These are phyloP conservation scores for Afroboletus lepidellus DNA, from an alignment of 1,284 basidiomycete species.

Conservation along the genomic window DNA sequence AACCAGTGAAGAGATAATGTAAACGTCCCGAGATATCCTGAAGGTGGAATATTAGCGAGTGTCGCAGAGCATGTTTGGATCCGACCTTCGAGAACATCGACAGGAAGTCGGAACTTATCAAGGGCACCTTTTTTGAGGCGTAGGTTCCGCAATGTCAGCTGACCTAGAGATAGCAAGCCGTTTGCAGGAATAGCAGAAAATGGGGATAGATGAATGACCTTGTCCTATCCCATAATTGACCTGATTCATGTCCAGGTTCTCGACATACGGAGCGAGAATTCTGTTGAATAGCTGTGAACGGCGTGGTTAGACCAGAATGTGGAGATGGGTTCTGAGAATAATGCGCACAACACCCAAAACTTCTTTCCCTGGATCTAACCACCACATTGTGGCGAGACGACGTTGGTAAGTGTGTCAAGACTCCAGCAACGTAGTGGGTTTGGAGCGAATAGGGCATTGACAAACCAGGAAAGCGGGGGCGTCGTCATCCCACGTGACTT, in stretches of 20 bases:
- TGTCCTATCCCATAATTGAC: constrained; percentile 94
- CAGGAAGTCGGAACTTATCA: constrained; percentile 94
- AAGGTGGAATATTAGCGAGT: not conserved
- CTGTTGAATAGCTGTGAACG: constrained; percentile 77
- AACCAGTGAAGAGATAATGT: constrained; percentile 95
- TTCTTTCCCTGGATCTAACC: constrained; percentile 77
- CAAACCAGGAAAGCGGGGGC: constrained; percentile 25
- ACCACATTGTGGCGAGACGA: constrained; percentile 58
- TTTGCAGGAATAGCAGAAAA: constrained; percentile 1
- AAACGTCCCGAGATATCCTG: constrained; percentile 90
- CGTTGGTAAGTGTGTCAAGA: constrained; percentile 3
- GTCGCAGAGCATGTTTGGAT: not conserved
- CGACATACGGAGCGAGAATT: constrained; percentile 93
- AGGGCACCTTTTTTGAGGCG: constrained; percentile 92
- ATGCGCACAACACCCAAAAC: constrained; percentile 66
- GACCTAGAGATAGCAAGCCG: constrained; percentile 51
- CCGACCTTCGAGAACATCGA: constrained; percentile 92
- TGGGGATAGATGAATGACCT: constrained; percentile 45
- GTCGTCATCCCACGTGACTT: constrained; percentile 33
- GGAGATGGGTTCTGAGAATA: not conserved
- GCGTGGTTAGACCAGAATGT: not conserved
- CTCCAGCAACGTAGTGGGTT: not conserved
- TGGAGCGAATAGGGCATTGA: constrained; percentile 32
- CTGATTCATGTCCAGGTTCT: constrained; percentile 93
- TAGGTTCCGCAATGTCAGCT: constrained; percentile 79